Conservation (phyloP, 2,329 filamentous ascomycete species). For the Ophiostoma montium region DNA sequence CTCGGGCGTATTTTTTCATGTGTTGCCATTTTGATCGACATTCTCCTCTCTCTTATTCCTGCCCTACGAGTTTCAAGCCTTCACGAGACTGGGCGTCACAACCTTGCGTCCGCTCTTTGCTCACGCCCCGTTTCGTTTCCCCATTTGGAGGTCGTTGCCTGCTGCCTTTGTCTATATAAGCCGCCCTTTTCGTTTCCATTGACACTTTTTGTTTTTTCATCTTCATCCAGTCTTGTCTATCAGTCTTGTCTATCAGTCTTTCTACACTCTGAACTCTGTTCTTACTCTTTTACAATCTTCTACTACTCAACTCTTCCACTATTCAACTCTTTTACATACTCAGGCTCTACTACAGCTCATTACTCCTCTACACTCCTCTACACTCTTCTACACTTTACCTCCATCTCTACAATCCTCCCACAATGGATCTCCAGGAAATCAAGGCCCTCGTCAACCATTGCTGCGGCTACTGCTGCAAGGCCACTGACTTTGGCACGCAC, state of each 20-base stretch:
- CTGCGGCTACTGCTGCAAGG: constrained; percentile 38
- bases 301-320: no score
- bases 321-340: no score
- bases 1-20: no score
- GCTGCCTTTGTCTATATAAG: neutral
- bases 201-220: neutral
- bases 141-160: neutral
- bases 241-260: no score
- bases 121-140: neutral
- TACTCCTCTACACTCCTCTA: no score
- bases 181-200: neutral
- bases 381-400: neutral
- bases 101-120: neutral
- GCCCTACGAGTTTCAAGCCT: neutral
- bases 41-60: neutral
- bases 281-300: neutral
- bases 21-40: neutral
- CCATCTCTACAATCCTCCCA: neutral
- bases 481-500: constrained; percentile 34
- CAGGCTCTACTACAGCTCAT: no score
- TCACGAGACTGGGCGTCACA: neutral
- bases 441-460: constrained; percentile 33
- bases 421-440: constrained; percentile 30
- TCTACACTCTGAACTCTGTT: neutral
- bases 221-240: neutral